These are phyloP conservation scores for Fusarium succisae DNA, from an alignment of 2,329 filamentous ascomycete genomes.

Conservation along the genomic window DNA sequence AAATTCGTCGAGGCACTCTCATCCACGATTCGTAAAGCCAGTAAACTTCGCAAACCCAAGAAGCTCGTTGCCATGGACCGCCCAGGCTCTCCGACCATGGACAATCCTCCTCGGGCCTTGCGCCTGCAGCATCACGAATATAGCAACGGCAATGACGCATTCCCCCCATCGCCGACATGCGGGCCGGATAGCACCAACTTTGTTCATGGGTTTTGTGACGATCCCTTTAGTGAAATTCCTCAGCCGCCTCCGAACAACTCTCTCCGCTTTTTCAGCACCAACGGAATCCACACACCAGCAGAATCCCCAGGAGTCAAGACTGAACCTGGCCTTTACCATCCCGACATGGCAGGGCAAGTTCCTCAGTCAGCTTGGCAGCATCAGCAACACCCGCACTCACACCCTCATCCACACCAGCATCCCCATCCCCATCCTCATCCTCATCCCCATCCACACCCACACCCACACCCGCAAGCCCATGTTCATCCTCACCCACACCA, in stretches of 20 bases:
- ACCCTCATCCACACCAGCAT: background rate
- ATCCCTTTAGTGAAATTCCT: constrained; percentile 50
- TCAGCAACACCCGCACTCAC: constrained; percentile 33
- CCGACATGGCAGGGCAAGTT: constrained; percentile 31
- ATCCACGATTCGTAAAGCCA: constrained; percentile 53
- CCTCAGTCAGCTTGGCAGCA: constrained; percentile 35
- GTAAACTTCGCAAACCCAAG: constrained; percentile 46
- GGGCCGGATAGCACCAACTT: constrained; percentile 44
- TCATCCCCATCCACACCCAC: background rate
- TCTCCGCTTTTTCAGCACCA: constrained; percentile 46
- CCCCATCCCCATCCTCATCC: background rate
- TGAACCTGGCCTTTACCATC: constrained; percentile 43
- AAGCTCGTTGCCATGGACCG: constrained; percentile 40
- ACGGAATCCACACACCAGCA: constrained; percentile 50
- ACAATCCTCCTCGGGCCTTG: constrained; percentile 47
- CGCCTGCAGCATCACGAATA: constrained; percentile 45
- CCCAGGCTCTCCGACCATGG: constrained; percentile 46
- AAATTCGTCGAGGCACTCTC: constrained; percentile 54
- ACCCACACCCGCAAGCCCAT: background rate
- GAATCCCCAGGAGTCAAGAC: constrained; percentile 51
- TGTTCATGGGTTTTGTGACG: constrained; percentile 50
- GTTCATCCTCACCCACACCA: constrained; percentile 22
- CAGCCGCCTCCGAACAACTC: constrained; percentile 37
- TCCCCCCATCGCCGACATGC: constrained; percentile 41
- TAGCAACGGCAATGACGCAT: constrained; percentile 35